Percentiles rank a stretch among this genome's conserved stretches.
Evolutionary conservation across 768 basidiomycete genomes (phyloP).

Genomic region (Rhizopogon salebrosus): DNA sequence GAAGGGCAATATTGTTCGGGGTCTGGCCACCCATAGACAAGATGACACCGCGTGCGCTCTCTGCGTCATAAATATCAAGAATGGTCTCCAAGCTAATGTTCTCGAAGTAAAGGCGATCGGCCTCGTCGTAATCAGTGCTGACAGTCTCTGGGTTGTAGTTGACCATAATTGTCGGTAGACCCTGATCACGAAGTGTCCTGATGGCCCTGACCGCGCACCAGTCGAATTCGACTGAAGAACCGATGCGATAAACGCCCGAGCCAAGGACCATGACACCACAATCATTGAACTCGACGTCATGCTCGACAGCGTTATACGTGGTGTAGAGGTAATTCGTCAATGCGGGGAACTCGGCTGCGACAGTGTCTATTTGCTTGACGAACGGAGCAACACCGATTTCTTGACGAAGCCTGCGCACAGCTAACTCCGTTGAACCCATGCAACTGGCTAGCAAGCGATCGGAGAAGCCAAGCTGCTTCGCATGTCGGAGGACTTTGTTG

Average conservation of each 20-base stretch:
- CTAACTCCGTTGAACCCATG: conserved; percentile 88
- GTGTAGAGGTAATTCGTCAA: conserved; percentile 99
- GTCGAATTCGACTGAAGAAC: conserved; percentile 98
- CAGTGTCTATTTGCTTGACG: conserved; percentile 98
- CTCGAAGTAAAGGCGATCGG: conserved; percentile 97
- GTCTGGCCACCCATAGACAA: conserved; percentile 98
- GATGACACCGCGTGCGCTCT: conserved; percentile 86
- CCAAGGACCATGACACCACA: conserved; percentile 96
- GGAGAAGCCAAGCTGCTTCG: conserved; percentile 95
- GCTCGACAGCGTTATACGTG: conserved; percentile 94
- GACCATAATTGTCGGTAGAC: conserved; percentile 95
- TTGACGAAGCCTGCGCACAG: conserved; percentile 84
- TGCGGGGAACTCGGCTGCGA: conserved; percentile 97
- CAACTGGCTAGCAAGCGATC: conserved; percentile 83
- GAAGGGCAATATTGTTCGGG: conserved; percentile 97
- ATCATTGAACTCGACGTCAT: conserved; percentile 86
- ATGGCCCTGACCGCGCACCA: conserved; percentile 99
- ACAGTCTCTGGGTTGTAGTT: conserved; percentile 99
- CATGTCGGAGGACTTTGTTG: conserved; percentile 59
- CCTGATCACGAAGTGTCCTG: conserved; percentile 90
- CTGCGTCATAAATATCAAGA: conserved; percentile 92
- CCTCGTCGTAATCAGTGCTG: conserved; percentile 98
- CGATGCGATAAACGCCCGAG: conserved; percentile 97
- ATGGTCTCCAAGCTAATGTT: conserved; percentile 97
- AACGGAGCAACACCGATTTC: conserved; percentile 81